phyloP scores from a whole-genome alignment of 1,139 yeast species.

The Nadsonia starkeyi-henricii region DNA sequence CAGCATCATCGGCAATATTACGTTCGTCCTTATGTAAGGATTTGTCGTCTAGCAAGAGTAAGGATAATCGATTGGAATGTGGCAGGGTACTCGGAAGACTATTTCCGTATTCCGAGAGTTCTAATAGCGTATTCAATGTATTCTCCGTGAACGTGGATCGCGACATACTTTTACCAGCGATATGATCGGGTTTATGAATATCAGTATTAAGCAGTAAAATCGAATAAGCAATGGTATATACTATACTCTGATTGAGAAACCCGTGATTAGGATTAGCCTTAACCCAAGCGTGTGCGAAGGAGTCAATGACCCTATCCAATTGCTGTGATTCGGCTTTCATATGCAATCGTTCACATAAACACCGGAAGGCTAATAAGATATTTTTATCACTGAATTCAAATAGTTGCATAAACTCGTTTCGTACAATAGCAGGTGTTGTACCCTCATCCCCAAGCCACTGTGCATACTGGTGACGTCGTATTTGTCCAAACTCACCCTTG shows the following conservation, averaged over 20 bases:
- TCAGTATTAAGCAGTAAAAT: constrained; percentile 49
- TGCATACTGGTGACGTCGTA: constrained; percentile 19
- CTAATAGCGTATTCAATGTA: constrained; percentile 16
- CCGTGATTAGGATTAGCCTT: constrained; percentile 31
- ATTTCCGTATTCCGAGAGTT: constrained; percentile 1
- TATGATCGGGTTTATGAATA: constrained; percentile 23
- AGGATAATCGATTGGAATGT: background rate
- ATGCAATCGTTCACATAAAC: constrained; percentile 49
- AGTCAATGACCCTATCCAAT: constrained; percentile 57
- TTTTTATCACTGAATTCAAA: constrained; percentile 19
- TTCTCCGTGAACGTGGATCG: constrained; percentile 18
- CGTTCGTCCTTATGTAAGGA: background rate
- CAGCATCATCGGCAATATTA: constrained; percentile 1
- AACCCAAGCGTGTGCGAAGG: constrained; percentile 56
- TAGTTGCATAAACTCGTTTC: constrained; percentile 19
- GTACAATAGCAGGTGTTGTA: constrained; percentile 10
- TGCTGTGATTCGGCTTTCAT: constrained; percentile 76
- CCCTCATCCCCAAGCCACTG: constrained; percentile 20
- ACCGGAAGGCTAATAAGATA: constrained; percentile 38
- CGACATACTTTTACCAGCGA: constrained; percentile 24
- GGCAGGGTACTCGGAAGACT: constrained; percentile 1
- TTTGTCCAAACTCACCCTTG: constrained; percentile 13
- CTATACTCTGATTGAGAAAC: constrained; percentile 45
- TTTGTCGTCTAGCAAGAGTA: background rate
- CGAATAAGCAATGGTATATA: constrained; percentile 61